Evolutionary conservation across 2,329 filamentous ascomycete species (phyloP).

Genomic region (Orbilia quercus): DNA sequence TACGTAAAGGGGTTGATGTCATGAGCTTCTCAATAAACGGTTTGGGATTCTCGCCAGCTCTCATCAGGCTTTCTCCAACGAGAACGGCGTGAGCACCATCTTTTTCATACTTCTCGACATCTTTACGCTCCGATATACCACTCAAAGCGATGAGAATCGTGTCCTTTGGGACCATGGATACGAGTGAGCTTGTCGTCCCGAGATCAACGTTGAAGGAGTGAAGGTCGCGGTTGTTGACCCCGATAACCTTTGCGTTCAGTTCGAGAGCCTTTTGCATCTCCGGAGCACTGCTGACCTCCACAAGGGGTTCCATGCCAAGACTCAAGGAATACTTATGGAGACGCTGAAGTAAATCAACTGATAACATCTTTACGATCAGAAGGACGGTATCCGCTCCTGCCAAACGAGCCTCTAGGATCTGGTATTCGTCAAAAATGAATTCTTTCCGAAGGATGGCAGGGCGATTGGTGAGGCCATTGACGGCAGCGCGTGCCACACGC

Average conservation of each 20-base stretch:
- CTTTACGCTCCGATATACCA: constrained; percentile 87
- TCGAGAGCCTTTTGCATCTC: constrained; percentile 91
- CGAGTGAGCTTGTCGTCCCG: constrained; percentile 86
- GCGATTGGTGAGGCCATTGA: constrained; percentile 91
- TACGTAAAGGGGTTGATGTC: constrained; percentile 66
- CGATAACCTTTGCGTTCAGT: constrained; percentile 89
- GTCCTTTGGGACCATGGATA: constrained; percentile 83
- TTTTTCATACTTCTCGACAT: constrained; percentile 86
- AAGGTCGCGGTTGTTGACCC: constrained; percentile 96
- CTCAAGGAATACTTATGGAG: constrained; percentile 90
- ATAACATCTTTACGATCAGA: constrained; percentile 98
- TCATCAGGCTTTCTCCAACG: constrained; percentile 96
- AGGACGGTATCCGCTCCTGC: constrained; percentile 94
- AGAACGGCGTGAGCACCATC: constrained; percentile 93
- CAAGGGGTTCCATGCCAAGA: constrained; percentile 95
- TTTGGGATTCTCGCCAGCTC: constrained; percentile 78
- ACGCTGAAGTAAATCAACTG: constrained; percentile 75
- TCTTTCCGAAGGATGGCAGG: constrained; percentile 94
- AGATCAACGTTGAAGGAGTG: constrained; percentile 97
- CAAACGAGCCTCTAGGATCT: constrained; percentile 92
- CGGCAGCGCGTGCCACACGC: constrained; percentile 82
- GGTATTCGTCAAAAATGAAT: constrained; percentile 97
- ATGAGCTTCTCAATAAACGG: constrained; percentile 87
- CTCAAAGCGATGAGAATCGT: constrained; percentile 94
- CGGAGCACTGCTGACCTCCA: constrained; percentile 93